phyloP scores from a whole-genome alignment of 2,329 filamentous ascomycete genomes.

The Malbranchea zuffiana region DNA sequence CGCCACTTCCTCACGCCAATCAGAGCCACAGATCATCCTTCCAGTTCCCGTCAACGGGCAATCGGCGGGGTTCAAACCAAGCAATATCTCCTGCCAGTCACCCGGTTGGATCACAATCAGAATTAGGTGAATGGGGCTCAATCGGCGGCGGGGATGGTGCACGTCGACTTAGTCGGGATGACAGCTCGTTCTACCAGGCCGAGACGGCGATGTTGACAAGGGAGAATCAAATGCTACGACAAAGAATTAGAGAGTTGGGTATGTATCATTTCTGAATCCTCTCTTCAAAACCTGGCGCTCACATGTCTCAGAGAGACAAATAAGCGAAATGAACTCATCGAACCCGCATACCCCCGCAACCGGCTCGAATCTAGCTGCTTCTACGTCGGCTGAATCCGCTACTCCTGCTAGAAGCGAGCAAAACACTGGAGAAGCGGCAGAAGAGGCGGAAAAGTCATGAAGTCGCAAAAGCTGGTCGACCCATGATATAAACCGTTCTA shows the following conservation, averaged over 20 bases:
- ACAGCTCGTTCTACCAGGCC: conserved; percentile 38
- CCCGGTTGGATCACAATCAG: conserved; percentile 17
- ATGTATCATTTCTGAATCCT: too few relatives aligned
- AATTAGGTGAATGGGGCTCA: conserved; percentile 16
- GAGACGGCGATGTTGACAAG: conserved; percentile 37
- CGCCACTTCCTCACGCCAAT: conserved; percentile 19
- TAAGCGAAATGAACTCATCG: conserved; percentile 21
- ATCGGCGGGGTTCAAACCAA: conserved; percentile 26
- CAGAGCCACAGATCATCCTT: conserved; percentile 24
- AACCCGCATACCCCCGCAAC: conserved; percentile 14
- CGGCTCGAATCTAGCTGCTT: conserved; percentile 16
- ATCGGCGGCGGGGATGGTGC: conserved; percentile 20
- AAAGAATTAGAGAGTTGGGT: conserved; percentile 39
- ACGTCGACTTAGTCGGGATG: conserved; percentile 35
- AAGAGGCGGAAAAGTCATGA: conserved; percentile 9
- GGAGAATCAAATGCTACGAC: conserved; percentile 40
- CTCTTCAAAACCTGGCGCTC: too few relatives aligned
- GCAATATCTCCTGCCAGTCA: conserved; percentile 30
- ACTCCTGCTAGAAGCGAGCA: background rate
- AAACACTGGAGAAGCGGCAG: background rate
- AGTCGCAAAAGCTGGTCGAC: too few relatives aligned
- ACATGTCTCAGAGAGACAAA: conserved; percentile 28
- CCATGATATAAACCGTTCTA: too few relatives aligned
- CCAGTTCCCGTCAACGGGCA: conserved; percentile 25
- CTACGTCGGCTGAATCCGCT: conserved; percentile 14